Conservation (phyloP, 1,139 yeast genomes). For the Candida sp. region DNA sequence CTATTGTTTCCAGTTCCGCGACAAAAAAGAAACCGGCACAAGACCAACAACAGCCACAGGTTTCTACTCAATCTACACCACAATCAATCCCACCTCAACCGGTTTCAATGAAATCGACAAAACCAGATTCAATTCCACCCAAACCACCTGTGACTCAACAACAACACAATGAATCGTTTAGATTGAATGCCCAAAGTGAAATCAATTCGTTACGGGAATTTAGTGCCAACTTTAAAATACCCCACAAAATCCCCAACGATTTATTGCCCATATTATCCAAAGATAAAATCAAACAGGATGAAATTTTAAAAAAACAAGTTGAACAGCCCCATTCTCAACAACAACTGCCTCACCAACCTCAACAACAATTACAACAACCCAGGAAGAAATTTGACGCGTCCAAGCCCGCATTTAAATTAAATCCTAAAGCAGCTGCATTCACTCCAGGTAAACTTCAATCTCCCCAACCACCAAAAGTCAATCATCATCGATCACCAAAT, state of each 20-base stretch:
- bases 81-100: constrained; percentile 4
- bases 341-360: constrained; percentile 6
- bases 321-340: constrained; percentile 11
- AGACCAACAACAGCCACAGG: background rate
- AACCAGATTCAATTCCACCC: constrained; percentile 31
- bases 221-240: constrained; percentile 78
- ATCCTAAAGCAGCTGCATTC: constrained; percentile 69
- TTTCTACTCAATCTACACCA: background rate
- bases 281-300: constrained; percentile 63
- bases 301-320: constrained; percentile 42
- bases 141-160: constrained; percentile 24
- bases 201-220: constrained; percentile 80
- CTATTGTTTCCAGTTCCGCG: constrained; percentile 60
- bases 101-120: constrained; percentile 1
- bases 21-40: constrained; percentile 11
- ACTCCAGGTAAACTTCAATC: constrained; percentile 46
- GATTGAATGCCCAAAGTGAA: constrained; percentile 59
- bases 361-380: constrained; percentile 5
- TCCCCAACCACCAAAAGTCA: constrained; percentile 28
- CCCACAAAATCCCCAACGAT: constrained; percentile 71
- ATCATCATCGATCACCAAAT: constrained; percentile 21
- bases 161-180: constrained; percentile 34
- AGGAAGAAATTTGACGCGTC: constrained; percentile 51
- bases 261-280: constrained; percentile 72
- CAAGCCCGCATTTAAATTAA: constrained; percentile 64